Evolutionary conservation across 306 rosid genomes (phyloP).

Genomic region (Comarum palustre): DNA sequence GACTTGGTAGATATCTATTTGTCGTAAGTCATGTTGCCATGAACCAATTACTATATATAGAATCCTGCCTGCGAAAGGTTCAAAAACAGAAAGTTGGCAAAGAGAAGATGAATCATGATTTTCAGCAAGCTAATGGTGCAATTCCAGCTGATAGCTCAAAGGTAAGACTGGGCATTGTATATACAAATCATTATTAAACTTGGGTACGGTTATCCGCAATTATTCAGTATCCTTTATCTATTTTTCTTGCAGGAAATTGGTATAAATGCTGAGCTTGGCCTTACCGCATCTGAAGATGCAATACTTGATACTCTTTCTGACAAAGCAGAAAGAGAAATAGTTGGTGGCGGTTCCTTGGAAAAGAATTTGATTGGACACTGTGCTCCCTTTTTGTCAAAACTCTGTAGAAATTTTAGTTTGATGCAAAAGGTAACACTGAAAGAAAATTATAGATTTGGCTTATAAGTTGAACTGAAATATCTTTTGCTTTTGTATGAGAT

Average conservation of each 20-base stretch:
- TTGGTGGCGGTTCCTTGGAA: conserved; percentile 55
- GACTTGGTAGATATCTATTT: conserved; percentile 77
- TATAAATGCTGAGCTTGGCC: conserved; percentile 82
- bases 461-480: neutral
- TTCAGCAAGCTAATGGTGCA: conserved; percentile 45
- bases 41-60: conserved; percentile 86
- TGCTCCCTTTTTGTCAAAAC: conserved; percentile 75
- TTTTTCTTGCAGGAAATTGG: conserved; percentile 57
- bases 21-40: conserved; percentile 76
- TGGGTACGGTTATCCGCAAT: neutral
- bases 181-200: neutral
- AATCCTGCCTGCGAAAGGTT: conserved; percentile 78
- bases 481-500: conserved; percentile 2
- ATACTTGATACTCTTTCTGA: conserved; percentile 75
- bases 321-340: conserved; percentile 84
- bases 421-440: conserved; percentile 74
- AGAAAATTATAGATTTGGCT: neutral
- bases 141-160: conserved; percentile 42
- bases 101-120: conserved; percentile 48
- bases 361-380: conserved; percentile 75
- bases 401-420: conserved; percentile 77
- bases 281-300: conserved; percentile 95
- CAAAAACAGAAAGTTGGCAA: conserved; percentile 66
- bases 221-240: neutral
- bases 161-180: conserved; percentile 37